Base-by-base conservation (phyloP, 106 monocot genomes). In the Ottelia alismoides region DNA sequence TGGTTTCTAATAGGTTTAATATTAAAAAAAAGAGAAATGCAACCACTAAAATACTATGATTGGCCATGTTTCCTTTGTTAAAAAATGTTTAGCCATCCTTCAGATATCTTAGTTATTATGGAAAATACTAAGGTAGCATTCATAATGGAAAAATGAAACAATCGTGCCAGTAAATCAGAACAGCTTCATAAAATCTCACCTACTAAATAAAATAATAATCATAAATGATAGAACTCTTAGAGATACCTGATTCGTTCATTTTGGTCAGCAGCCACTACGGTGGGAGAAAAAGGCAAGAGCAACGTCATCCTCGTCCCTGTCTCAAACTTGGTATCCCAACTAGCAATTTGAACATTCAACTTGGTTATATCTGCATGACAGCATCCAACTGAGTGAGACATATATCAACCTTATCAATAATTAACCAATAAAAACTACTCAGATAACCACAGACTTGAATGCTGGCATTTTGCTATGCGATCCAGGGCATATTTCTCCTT, bases 201-300 rank as follows among this genome's bases (percentile, higher is more conserved):
- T n/a, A n/a, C n/a, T n/a, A n/a, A n/a, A n/a, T n/a, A n/a, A n/a
- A n/a, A n/a, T n/a, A n/a, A n/a, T n/a, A n/a, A n/a, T n/a, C n/a
- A n/a, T n/a, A n/a, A n/a, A n/a, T n/a, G n/a, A n/a, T n/a, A n/a
- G n/a, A n/a, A n/a, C n/a, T n/a, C n/a, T n/a, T n/a, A n/a, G n/a
- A n/a, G n/a, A n/a, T 61, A 94, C 94, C 88, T 84, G 76, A 96
- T 89, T 31, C 75, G 46, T 62, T 85, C 89, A 79, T 81, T 85
- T 67, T 89, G 89, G 62, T 96, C 88, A 19, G 88, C 96, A 79
- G 89, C 89, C 55, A 85, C 78, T 43, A 96, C 96, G 53, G 82
- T 54, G 52, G 96, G 89, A 58, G 88, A 76, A 49, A 96, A 96
- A 4, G 96, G 89, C 23, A 89, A 52, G 26, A 96, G 55, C 24